Evolutionary conservation across 306 rosid species (phyloP), one percentile per base, ranked within the genome.

Genomic region (Cicer bijugum): DNA sequence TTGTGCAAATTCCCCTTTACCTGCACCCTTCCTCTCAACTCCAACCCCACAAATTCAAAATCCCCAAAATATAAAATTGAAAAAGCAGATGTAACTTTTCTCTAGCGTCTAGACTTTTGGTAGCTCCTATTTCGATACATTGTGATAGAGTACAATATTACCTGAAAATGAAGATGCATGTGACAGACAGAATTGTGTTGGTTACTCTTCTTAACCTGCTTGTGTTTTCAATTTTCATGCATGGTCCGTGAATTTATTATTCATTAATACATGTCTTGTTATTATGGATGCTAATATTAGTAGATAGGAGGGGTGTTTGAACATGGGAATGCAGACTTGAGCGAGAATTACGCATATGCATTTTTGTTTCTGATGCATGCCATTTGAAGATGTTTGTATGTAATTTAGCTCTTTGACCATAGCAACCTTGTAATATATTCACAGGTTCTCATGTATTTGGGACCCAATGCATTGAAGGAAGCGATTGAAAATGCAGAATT

Each of bases 361-460:
- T 23, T 69, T 56, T 15, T 2, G 23, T 61, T 23, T 72, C 43
- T 69, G 66, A 61, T 62, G 50, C 71, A 33, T 77, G 53, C 14
- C 56, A 52, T 71, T 48, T 73, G 8, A 81, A 44, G 67, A 62
- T 68, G 40, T 74, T 67, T 64, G 33, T 57, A 23, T 80, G 59
- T 37, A 48, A 76, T 60, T 78, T 67, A 75, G 23, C 53, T 79
- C 51, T 51, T 46, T 53, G 50, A 61, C 57, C 52, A 6, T 44
- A 67, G 48, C 55, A 67, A 73, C 59, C 84, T 83, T 85, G 53
- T 72, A 28, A 71, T 69, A 57, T 78, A 23, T 60, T 37, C 43
- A 7, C 90, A 91, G 99, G 97, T 94, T 86, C 95, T 94, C 84
- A 94, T 94, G 96, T 87, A 84, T 83, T 79, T 91, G 85, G 99